A percentile compares a stretch with the other conserved stretches of the same genome.
Conservation (phyloP, 176 grass and related monocot species). For the Eleusine indica region DNA sequence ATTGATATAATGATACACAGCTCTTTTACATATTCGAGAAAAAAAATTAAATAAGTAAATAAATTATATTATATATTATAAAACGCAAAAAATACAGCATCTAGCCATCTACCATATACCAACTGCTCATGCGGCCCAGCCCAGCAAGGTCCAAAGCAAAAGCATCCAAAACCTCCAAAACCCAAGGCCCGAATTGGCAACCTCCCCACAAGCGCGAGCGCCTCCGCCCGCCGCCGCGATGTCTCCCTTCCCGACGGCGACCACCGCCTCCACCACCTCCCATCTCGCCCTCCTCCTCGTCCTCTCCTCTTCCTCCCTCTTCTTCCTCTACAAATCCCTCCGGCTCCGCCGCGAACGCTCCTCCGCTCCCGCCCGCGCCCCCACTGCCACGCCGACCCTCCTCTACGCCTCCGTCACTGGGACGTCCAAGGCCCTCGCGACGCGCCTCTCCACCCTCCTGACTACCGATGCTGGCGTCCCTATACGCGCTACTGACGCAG, state of each 20-base stretch:
- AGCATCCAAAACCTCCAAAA: conserved; percentile 37
- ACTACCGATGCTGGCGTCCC: background rate
- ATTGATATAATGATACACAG: no score
- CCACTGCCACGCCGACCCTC: background rate
- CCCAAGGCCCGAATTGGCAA: conserved; percentile 33
- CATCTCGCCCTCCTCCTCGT: background rate
- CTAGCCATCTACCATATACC: background rate
- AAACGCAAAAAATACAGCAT: background rate
- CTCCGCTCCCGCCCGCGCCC: background rate
- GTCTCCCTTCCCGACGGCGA: conserved; percentile 9
- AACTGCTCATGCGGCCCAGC: background rate
- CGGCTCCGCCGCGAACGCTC: background rate
- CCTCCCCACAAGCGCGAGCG: background rate
- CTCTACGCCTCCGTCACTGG: background rate
- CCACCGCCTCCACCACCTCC: conserved; percentile 6
- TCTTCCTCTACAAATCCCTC: conserved; percentile 14
- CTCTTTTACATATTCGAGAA: no score
- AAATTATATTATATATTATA: background rate
- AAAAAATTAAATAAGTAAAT: no score
- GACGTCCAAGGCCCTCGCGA: background rate
- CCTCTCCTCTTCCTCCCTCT: background rate
- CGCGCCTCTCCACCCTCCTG: background rate
- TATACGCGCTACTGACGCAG: background rate
- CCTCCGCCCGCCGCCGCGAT: background rate
- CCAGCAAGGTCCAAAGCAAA: conserved; percentile 16